Evolutionary conservation across 2,329 filamentous ascomycete species (phyloP).

Genomic region (Volutella citrinella): DNA sequence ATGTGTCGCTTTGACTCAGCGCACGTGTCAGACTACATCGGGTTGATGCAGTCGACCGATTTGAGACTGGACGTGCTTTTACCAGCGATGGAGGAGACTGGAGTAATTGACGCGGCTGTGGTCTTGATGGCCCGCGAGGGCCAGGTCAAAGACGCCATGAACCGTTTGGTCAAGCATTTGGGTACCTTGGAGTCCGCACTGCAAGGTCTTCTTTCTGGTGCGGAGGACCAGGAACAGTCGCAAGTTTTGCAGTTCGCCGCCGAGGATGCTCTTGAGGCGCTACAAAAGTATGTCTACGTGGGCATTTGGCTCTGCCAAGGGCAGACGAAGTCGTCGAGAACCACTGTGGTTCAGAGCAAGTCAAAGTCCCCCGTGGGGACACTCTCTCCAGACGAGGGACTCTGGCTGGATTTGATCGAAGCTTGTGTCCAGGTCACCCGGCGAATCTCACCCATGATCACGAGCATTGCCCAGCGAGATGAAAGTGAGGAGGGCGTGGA

Average conservation of each 20-base stretch:
- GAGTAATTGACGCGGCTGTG: slow-evolving; percentile 89
- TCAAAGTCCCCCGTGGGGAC: slow-evolving; percentile 40
- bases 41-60: slow-evolving; percentile 71
- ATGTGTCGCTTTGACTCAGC: slow-evolving; percentile 83
- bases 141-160: slow-evolving; percentile 78
- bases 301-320: slow-evolving; percentile 95
- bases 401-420: slow-evolving; percentile 63
- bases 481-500: slow-evolving; percentile 40
- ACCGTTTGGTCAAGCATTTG: slow-evolving; percentile 77
- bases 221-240: slow-evolving; percentile 52
- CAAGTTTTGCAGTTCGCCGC: slow-evolving; percentile 58
- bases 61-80: slow-evolving; percentile 77
- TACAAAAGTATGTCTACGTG: slow-evolving; percentile 88
- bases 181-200: slow-evolving; percentile 76
- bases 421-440: slow-evolving; percentile 62
- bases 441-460: slow-evolving; percentile 56
- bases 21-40: slow-evolving; percentile 84
- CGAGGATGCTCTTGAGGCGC: slow-evolving; percentile 68
- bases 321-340: slow-evolving; percentile 64
- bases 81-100: slow-evolving; percentile 83
- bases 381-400: slow-evolving; percentile 50
- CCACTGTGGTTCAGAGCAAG: slow-evolving; percentile 48
- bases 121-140: slow-evolving; percentile 88
- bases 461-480: slow-evolving; percentile 27
- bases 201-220: slow-evolving; percentile 66